phyloP scores from a whole-genome alignment of 192 early-diverging fungal species.

The Backusella tuberculispora region DNA sequence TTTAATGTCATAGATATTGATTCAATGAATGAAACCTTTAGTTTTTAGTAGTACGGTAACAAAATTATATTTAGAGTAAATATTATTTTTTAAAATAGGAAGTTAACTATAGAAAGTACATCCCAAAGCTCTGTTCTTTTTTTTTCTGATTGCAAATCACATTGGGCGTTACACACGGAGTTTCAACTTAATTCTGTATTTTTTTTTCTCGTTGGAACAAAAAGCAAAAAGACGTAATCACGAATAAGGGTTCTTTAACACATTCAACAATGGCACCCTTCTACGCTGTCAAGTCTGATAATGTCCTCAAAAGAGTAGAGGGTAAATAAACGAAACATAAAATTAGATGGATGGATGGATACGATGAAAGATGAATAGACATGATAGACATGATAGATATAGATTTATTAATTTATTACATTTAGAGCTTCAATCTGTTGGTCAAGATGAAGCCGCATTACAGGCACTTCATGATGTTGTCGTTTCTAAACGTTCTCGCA shows the following conservation, averaged over 20 bases:
- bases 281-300: constrained; percentile 73
- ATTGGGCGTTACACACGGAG: background rate
- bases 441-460: constrained; percentile 83
- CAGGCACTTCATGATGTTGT: constrained; percentile 91
- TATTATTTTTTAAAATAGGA: no score
- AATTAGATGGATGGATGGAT: background rate
- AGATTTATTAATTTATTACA: background rate
- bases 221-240: background rate
- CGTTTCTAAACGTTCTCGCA: constrained; percentile 87
- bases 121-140: background rate
- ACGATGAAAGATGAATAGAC: background rate
- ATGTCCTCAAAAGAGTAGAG: constrained; percentile 87
- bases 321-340: constrained; percentile 48
- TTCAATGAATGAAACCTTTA: no score
- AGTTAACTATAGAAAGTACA: background rate
- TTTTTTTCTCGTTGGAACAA: background rate
- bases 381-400: background rate
- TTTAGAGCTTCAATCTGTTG: constrained; percentile 81
- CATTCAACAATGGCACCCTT: constrained; percentile 49
- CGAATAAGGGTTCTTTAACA: background rate
- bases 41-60: no score
- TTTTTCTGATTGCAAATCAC: background rate
- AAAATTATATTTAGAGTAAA: no score
- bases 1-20: no score
- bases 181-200: background rate